These are phyloP conservation scores for Pseudogymnoascus destructans DNA, from an alignment of 2,329 filamentous ascomycete species.

Conservation along the genomic window DNA sequence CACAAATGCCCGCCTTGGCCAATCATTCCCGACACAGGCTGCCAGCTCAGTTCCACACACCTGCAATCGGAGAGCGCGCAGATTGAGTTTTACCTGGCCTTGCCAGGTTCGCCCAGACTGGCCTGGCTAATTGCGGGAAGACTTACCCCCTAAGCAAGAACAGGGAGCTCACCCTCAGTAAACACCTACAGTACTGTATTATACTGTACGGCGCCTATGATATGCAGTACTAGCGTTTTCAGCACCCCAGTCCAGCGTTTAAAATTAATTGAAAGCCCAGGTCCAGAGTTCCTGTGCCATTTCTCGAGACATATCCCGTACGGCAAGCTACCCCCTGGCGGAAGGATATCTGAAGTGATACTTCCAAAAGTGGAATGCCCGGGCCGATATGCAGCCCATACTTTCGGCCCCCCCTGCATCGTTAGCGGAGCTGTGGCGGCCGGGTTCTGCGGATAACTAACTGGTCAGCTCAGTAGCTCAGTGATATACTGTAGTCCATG, in stretches of 20 bases:
- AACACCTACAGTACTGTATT: background rate
- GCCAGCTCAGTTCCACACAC: background rate
- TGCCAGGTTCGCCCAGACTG: background rate
- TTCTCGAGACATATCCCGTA: background rate
- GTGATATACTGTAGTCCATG: background rate
- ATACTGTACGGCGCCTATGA: background rate
- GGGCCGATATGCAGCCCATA: background rate
- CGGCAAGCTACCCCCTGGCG: background rate
- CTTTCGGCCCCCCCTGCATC: background rate
- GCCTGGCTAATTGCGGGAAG: background rate
- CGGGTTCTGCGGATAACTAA: background rate
- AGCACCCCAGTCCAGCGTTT: background rate
- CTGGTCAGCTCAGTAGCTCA: background rate
- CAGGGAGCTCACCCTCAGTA: background rate
- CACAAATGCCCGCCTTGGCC: background rate
- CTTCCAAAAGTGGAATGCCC: background rate
- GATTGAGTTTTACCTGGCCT: background rate
- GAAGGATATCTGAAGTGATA: background rate
- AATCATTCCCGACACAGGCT: background rate
- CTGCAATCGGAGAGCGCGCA: background rate
- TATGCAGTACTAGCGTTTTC: background rate
- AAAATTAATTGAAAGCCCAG: background rate
- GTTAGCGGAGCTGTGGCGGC: background rate
- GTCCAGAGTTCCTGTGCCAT: background rate
- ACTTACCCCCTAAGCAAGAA: background rate